A percentile compares a stretch with the other conserved stretches of the same genome.
Evolutionary conservation across 2,329 filamentous ascomycete genomes (phyloP).

Genomic region (Diaporthe ampelina): DNA sequence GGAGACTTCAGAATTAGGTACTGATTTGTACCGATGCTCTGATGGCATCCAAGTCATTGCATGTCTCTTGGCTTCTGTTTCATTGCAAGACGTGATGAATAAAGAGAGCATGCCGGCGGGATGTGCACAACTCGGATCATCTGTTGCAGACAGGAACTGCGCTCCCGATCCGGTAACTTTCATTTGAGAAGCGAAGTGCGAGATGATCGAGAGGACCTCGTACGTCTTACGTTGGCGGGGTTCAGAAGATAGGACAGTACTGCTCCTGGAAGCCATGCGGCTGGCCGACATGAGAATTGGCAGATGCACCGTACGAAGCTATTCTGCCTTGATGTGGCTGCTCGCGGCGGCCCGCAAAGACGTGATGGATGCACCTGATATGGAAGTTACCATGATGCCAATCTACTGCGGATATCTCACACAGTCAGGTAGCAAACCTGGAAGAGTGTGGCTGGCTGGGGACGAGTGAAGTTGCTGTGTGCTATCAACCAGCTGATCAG

Average conservation of each 20-base stretch:
- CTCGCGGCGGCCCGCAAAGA: neutral
- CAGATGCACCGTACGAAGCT: neutral
- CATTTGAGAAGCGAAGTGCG: neutral
- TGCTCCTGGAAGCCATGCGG: neutral
- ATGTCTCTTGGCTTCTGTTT: neutral
- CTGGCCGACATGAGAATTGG: neutral
- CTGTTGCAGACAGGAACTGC: neutral
- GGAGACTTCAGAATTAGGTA: constrained; percentile 24
- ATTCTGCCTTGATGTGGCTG: neutral
- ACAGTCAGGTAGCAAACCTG: neutral
- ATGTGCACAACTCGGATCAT: constrained; percentile 11
- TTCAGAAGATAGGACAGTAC: neutral
- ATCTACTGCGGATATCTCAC: neutral
- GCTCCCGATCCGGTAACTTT: neutral
- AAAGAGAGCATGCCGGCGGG: neutral
- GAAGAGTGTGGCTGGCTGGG: neutral
- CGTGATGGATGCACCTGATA: neutral
- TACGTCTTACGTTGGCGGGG: too few relatives aligned
- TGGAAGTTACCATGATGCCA: neutral
- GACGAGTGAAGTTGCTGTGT: neutral
- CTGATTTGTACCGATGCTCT: constrained; percentile 31
- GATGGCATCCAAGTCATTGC: neutral
- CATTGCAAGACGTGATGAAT: neutral
- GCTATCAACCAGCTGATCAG: neutral
- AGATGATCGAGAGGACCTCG: neutral